phyloP scores from a whole-genome alignment of 805 yeast species.

The Ogataea paradorogensis region DNA sequence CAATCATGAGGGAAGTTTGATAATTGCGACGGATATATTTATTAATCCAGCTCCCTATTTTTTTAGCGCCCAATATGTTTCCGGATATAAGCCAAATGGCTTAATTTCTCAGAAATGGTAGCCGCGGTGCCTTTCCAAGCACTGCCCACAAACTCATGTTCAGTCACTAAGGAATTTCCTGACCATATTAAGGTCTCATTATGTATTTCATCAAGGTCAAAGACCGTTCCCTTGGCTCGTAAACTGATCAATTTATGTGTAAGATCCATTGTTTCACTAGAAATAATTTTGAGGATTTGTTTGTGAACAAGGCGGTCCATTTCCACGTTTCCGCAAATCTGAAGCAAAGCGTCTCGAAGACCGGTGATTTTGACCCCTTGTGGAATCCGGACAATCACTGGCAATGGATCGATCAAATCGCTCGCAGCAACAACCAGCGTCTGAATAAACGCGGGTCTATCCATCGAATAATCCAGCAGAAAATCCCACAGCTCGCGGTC shows the following conservation, averaged over 20 bases:
- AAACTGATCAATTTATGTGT: constrained; percentile 31
- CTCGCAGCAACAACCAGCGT: constrained; percentile 70
- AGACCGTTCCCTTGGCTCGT: constrained; percentile 33
- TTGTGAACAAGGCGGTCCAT: constrained; percentile 50
- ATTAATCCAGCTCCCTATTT: not conserved
- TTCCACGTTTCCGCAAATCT: constrained; percentile 63
- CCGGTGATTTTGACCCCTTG: constrained; percentile 60
- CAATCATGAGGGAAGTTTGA: constrained; percentile 1
- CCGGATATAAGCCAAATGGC: constrained; percentile 32
- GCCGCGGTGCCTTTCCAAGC: constrained; percentile 30
- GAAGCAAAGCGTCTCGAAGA: constrained; percentile 55
- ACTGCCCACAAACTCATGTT: constrained; percentile 30
- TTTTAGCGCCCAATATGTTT: constrained; percentile 9
- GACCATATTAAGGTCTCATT: constrained; percentile 2
- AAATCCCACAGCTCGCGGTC: constrained; percentile 82
- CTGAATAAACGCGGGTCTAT: constrained; percentile 71
- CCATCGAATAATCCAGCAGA: constrained; percentile 65
- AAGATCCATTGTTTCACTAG: constrained; percentile 45
- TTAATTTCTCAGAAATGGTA: constrained; percentile 30
- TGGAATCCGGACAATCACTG: constrained; percentile 65
- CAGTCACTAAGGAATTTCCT: constrained; percentile 20
- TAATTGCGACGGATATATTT: not conserved
- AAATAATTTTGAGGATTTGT: constrained; percentile 53
- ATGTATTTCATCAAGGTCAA: constrained; percentile 21
- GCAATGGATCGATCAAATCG: constrained; percentile 62